phyloP scores from a whole-genome alignment of 2,329 filamentous ascomycete genomes.

The Trichoderma endophyticum region DNA sequence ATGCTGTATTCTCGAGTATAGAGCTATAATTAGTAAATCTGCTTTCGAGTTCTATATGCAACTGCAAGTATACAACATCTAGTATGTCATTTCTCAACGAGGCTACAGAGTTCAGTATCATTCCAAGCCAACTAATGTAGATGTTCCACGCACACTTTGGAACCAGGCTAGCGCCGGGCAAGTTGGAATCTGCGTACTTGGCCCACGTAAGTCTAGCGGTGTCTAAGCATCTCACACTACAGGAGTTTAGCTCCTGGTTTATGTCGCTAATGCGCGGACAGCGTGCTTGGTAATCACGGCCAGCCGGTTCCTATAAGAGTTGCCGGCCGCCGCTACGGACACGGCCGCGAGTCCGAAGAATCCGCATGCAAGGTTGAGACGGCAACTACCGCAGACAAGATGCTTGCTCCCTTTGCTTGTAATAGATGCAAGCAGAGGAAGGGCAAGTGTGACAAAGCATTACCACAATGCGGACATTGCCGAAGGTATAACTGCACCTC shows the following conservation, averaged over 20 bases:
- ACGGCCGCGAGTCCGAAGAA: not conserved
- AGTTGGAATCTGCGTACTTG: not conserved
- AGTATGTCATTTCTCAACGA: not conserved
- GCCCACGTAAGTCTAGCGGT: not conserved
- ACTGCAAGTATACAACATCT: not conserved
- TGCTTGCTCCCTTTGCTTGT: not conserved
- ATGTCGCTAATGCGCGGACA: not conserved
- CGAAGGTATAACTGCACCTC: not conserved
- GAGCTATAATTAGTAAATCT: not conserved
- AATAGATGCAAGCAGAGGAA: not conserved
- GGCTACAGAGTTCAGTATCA: not conserved
- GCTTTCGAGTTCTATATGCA: not conserved
- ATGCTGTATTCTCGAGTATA: not conserved
- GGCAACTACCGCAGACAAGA: not conserved
- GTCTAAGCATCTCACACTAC: not conserved
- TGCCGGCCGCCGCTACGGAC: not conserved
- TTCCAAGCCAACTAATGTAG: not conserved
- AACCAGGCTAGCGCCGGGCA: not conserved
- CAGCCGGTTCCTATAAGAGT: not conserved
- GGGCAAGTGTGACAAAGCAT: not conserved
- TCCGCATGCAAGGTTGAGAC: not conserved
- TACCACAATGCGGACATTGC: not conserved
- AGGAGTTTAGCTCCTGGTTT: not conserved
- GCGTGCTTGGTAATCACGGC: not conserved
- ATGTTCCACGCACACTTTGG: not conserved